Percentiles rank a stretch among this genome's conserved stretches.
Evolutionary conservation across 805 yeast genomes (phyloP).

Genomic region (Sungouiella thailandica): DNA sequence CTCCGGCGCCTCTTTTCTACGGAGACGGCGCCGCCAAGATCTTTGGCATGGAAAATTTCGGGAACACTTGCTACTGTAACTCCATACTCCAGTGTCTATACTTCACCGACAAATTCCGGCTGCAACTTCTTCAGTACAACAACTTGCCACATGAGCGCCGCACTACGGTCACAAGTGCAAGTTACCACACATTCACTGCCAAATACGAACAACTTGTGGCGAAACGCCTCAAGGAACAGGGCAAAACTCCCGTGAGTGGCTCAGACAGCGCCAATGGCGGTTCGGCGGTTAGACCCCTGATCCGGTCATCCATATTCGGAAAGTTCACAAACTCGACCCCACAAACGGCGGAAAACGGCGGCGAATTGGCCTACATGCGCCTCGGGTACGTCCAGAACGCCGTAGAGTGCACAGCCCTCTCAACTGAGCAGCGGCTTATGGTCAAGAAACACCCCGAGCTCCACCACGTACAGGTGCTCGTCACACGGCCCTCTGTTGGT

Average conservation of each 20-base stretch:
- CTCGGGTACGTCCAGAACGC: slow-evolving; percentile 22
- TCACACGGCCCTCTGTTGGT: slow-evolving; percentile 30
- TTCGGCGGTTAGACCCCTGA: slow-evolving; percentile 17
- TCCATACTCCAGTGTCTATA: slow-evolving; percentile 86
- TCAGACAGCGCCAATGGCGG: slow-evolving; percentile 2
- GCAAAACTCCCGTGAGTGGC: slow-evolving; percentile 6
- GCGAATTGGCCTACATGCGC: slow-evolving; percentile 2
- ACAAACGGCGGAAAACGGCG: slow-evolving; percentile 3
- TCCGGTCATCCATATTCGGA: slow-evolving; percentile 38
- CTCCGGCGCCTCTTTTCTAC: slow-evolving; percentile 43
- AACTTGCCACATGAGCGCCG: slow-evolving; percentile 27
- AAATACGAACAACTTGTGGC: slow-evolving; percentile 38
- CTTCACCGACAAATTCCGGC: slow-evolving; percentile 66
- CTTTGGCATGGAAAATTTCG: slow-evolving; percentile 80
- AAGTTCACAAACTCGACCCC: slow-evolving; percentile 26
- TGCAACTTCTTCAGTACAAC: slow-evolving; percentile 36
- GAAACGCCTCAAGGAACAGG: slow-evolving; percentile 30
- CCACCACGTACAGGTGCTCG: slow-evolving; percentile 27
- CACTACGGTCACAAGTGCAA: slow-evolving; percentile 25
- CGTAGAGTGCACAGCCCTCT: slow-evolving; percentile 26
- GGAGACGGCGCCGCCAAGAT: slow-evolving; percentile 69
- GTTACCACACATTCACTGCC: slow-evolving; percentile 31
- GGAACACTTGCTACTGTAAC: slow-evolving; percentile 92
- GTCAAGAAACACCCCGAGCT: slow-evolving; percentile 26
- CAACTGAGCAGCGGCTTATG: slow-evolving; percentile 29